Percentiles rank a stretch among this genome's conserved stretches.
These are phyloP conservation scores for Arctium lappa DNA, from an alignment of 129 eudicot species.

Conservation along the genomic window DNA sequence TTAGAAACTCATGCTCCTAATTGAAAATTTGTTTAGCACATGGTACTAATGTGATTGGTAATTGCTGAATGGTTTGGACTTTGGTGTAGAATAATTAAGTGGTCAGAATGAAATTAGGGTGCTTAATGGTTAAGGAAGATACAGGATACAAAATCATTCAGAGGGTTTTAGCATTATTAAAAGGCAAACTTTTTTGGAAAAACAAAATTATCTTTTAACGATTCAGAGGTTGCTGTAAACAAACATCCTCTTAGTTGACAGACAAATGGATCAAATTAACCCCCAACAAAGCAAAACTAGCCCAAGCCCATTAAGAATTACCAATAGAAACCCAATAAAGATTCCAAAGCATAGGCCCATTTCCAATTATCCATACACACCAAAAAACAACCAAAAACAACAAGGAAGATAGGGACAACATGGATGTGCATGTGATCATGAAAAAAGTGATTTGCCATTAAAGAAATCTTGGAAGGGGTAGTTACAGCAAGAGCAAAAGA, in stretches of 20 bases:
- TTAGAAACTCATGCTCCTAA: too few relatives aligned
- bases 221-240: too few relatives aligned
- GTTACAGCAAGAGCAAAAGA: conserved; percentile 12
- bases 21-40: too few relatives aligned
- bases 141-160: too few relatives aligned
- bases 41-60: too few relatives aligned
- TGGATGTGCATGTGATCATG: background rate
- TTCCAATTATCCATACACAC: conserved; percentile 2
- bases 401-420: conserved; percentile 20
- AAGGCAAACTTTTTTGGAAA: too few relatives aligned
- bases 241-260: background rate
- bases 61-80: too few relatives aligned
- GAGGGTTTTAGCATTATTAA: too few relatives aligned
- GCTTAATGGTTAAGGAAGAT: too few relatives aligned
- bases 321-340: background rate
- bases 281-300: background rate
- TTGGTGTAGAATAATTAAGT: too few relatives aligned
- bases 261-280: background rate
- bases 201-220: too few relatives aligned
- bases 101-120: too few relatives aligned
- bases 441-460: background rate
- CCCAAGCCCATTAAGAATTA: conserved; percentile 1
- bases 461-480: background rate
- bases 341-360: background rate
- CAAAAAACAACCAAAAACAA: background rate